These are phyloP conservation scores for Amanita exitialis DNA, from an alignment of 768 basidiomycete genomes.

Conservation along the genomic window DNA sequence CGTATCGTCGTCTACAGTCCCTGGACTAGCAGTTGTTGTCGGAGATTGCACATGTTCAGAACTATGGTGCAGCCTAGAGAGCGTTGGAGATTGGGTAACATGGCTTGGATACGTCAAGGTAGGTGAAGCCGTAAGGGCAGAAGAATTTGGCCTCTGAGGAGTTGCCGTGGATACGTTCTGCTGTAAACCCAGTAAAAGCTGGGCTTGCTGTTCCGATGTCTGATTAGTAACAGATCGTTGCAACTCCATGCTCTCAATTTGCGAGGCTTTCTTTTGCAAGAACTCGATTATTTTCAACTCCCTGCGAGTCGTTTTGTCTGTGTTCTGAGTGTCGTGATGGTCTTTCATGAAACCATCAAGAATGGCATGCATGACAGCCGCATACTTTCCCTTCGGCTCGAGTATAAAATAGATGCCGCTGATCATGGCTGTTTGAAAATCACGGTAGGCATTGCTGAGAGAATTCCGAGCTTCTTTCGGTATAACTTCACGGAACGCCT, in stretches of 20 bases:
- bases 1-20: slow-evolving; percentile 57
- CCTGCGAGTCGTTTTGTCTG: slow-evolving; percentile 75
- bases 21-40: slow-evolving; percentile 60
- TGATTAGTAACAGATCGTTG: slow-evolving; percentile 15
- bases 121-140: slow-evolving; percentile 13
- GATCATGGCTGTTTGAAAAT: slow-evolving; percentile 87
- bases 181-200: slow-evolving; percentile 39
- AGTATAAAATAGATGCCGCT: slow-evolving; percentile 80
- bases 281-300: slow-evolving; percentile 84
- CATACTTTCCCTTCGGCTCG: slow-evolving; percentile 63
- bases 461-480: slow-evolving; percentile 58
- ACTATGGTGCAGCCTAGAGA: slow-evolving; percentile 51
- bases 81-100: slow-evolving; percentile 38
- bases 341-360: slow-evolving; percentile 71
- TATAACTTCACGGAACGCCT: slow-evolving; percentile 51
- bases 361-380: slow-evolving; percentile 66
- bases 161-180: slow-evolving; percentile 25
- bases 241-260: slow-evolving; percentile 30
- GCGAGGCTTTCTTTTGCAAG: slow-evolving; percentile 57
- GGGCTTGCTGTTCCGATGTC: slow-evolving; percentile 33
- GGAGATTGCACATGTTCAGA: slow-evolving; percentile 45
- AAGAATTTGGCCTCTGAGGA: slow-evolving; percentile 20
- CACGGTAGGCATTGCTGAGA: slow-evolving; percentile 73
- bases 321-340: slow-evolving; percentile 51
- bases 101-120: slow-evolving; percentile 18